Base-by-base conservation (phyloP, 495 filamentous ascomycete species). In the Neurospora sp. region DNA sequence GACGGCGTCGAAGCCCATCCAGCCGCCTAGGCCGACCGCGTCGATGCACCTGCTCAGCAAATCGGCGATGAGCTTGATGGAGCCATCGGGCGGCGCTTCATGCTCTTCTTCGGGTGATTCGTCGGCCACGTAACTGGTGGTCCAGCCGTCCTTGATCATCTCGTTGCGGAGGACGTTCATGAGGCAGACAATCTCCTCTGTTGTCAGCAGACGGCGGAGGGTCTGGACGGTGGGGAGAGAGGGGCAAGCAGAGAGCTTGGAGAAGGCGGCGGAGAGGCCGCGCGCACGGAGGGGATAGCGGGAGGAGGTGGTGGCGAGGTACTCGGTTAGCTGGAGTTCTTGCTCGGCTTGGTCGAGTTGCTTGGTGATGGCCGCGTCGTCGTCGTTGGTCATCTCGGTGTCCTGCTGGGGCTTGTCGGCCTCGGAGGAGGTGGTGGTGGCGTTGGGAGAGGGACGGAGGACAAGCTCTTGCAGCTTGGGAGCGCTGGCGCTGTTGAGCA, bases 21-120 rank as follows among this genome's bases (percentile, higher is more conserved):
- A 98, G 39, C 93, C 93, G 14, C 87, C 90, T 20, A 92, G 85
- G 10, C 94, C 93, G n/a, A 97, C 87, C 10, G 93, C 90, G 82
- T 98, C 94, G 10, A 97, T 85, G 47, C 92, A 90, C 74, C 90
- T 89, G 77, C 87, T 91, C 41, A 97, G 85, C 8, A 96, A 82
- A 70, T 90, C 87, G 39, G 87, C 86, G 71, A 93, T 88, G 47
- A 87, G 83, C 69, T 82, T 80, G 69, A 87, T 86, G 78, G 87
- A 88, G 12, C 82, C 87, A 44, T 87, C 84, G 27, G 84, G 84
- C 75, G 88, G 80, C 69, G 86, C 78, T 78, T 89, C 87, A 1
- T 84, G 82, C 5, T 87, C 85, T 37, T 88, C 87, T 65, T 65
- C 53, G 53, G 53, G 10, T 7, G 27, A 35, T 14, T 87, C 82